Percentiles rank a stretch among this genome's conserved stretches.
Evolutionary conservation across 108 stramenopile species (phyloP).

Genomic region (Cyclotella atomus): DNA sequence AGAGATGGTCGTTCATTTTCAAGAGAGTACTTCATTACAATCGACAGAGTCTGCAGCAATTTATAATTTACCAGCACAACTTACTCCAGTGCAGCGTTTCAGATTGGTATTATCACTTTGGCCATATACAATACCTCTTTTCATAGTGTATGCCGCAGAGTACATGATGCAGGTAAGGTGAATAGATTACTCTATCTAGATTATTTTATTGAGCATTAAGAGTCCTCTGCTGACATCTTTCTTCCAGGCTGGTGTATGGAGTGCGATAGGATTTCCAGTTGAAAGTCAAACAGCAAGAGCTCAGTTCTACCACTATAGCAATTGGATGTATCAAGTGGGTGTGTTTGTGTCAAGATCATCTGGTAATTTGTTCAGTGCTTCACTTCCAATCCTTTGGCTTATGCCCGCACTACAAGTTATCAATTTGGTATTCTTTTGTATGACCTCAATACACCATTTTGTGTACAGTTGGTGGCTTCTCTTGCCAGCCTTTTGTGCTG

Average conservation of each 20-base stretch:
- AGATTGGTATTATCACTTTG: conserved; percentile 55
- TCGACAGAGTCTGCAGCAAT: too few species aligned
- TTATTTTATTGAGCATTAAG: not conserved
- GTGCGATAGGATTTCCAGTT: conserved; percentile 81
- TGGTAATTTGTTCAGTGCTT: conserved; percentile 58
- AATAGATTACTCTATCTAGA: too few species aligned
- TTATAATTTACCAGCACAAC: conserved; percentile 14
- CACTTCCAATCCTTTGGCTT: conserved; percentile 64
- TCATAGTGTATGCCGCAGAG: conserved; percentile 80
- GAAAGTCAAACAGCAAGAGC: conserved; percentile 47
- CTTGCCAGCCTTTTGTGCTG: conserved; percentile 60
- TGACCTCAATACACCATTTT: conserved; percentile 37
- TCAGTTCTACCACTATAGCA: conserved; percentile 65
- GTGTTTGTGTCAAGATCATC: conserved; percentile 76
- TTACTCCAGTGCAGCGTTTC: conserved; percentile 45
- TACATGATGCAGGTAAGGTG: conserved; percentile 49
- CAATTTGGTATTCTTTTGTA: conserved; percentile 71
- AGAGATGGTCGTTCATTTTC: conserved; percentile 25
- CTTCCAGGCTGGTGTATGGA: conserved; percentile 74
- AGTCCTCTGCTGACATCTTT: too few species aligned
- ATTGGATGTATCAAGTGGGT: conserved; percentile 67
- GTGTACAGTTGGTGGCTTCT: conserved; percentile 49
- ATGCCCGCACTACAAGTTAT: conserved; percentile 70
- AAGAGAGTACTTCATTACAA: not conserved
- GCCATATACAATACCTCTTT: conserved; percentile 78